These are phyloP conservation scores for Melaleuca quinquenervia DNA, from an alignment of 345 rosid genomes.

Conservation along the genomic window DNA sequence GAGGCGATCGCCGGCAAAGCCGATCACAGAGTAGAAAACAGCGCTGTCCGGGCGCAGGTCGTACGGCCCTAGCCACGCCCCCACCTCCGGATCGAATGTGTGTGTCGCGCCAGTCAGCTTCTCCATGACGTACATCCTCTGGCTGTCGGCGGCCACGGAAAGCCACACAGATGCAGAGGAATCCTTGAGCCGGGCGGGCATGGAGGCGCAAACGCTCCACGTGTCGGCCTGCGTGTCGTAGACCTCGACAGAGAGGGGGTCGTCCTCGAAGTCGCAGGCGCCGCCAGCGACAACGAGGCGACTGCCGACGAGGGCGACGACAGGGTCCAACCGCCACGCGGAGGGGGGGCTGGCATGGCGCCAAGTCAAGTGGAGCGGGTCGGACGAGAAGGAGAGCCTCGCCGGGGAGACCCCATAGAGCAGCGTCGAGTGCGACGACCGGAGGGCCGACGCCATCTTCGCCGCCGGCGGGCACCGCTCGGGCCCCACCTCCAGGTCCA, in stretches of 20 bases:
- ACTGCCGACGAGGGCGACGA: conserved; percentile 44
- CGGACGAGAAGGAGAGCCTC: conserved; percentile 50
- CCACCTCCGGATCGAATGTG: conserved; percentile 35
- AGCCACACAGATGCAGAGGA: conserved; percentile 57
- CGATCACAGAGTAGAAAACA: conserved; percentile 18
- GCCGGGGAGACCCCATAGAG: conserved; percentile 51
- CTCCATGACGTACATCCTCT: conserved; percentile 45
- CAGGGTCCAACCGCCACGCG: conserved; percentile 68
- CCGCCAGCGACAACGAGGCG: conserved; percentile 57
- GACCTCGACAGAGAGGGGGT: conserved; percentile 56
- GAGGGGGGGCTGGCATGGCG: conserved; percentile 38
- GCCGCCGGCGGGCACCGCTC: background rate
- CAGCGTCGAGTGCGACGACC: conserved; percentile 54
- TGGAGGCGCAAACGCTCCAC: conserved; percentile 50
- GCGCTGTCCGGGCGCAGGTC: conserved; percentile 17
- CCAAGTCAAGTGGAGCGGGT: conserved; percentile 62
- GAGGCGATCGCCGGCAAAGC: conserved; percentile 19
- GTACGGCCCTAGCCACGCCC: conserved; percentile 46
- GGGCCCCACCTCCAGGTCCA: conserved; percentile 8
- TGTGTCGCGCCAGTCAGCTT: conserved; percentile 31
- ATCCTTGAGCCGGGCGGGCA: conserved; percentile 41
- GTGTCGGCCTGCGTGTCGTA: conserved; percentile 17
- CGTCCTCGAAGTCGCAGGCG: conserved; percentile 52
- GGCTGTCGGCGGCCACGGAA: conserved; percentile 26
- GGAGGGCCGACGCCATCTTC: conserved; percentile 17